These are phyloP conservation scores for Teratosphaeria nubilosa DNA, from an alignment of 2,329 filamentous ascomycete species.

Conservation along the genomic window DNA sequence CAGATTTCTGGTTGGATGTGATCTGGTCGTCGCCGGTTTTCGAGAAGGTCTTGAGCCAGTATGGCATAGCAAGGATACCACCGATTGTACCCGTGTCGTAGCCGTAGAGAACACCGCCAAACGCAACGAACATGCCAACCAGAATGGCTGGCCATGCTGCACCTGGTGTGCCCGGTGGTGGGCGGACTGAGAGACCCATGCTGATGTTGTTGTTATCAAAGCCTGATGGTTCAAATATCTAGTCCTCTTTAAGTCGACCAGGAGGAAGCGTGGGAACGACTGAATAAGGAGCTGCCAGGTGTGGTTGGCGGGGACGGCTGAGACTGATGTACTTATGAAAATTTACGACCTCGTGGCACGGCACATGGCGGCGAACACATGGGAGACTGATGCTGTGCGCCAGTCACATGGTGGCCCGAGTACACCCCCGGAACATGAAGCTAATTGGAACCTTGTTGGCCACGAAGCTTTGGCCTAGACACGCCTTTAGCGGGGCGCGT, in stretches of 20 bases:
- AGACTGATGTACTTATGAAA: background rate
- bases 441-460: background rate
- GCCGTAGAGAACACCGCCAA: conserved; percentile 23
- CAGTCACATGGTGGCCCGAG: background rate
- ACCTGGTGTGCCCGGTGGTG: conserved; percentile 36
- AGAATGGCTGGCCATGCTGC: conserved; percentile 38
- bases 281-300: background rate
- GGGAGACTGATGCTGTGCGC: background rate
- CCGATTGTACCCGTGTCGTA: conserved; percentile 30
- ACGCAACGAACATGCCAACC: conserved; percentile 34
- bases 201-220: background rate
- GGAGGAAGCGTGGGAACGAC: background rate
- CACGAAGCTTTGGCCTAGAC: background rate
- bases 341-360: background rate
- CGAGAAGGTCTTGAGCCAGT: conserved; percentile 30
- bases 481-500: background rate
- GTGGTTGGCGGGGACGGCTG: background rate
- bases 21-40: conserved; percentile 22
- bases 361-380: background rate
- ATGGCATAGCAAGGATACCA: conserved; percentile 34
- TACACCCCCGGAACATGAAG: background rate
- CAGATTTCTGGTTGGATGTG: conserved; percentile 51
- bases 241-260: background rate
- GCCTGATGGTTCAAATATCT: background rate
- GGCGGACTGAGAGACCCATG: conserved; percentile 37